phyloP scores from a whole-genome alignment of 768 basidiomycete species.

The Boletus rubroflammeus region DNA sequence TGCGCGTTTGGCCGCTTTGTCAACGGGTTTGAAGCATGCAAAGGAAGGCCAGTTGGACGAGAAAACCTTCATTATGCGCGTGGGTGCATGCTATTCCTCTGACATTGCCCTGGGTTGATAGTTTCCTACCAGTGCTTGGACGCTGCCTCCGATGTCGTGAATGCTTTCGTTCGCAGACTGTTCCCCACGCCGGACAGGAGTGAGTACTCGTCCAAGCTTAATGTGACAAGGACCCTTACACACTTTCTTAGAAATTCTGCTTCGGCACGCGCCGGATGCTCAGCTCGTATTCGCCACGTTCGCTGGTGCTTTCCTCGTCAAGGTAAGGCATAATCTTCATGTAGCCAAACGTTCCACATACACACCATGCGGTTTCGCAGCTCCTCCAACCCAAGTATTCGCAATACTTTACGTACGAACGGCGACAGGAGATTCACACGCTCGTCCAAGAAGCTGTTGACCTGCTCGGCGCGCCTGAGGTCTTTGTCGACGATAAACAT shows the following conservation, averaged over 20 bases:
- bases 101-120: not conserved
- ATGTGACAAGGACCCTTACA: not conserved
- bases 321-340: slow-evolving; percentile 40
- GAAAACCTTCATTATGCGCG: slow-evolving; percentile 62
- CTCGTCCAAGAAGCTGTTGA: slow-evolving; percentile 66
- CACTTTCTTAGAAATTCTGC: slow-evolving; percentile 42
- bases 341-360: not conserved
- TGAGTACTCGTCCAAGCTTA: slow-evolving; percentile 28
- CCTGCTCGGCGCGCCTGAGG: slow-evolving; percentile 62
- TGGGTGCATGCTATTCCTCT: slow-evolving; percentile 34
- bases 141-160: slow-evolving; percentile 64
- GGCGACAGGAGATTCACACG: slow-evolving; percentile 56
- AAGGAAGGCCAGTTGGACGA: slow-evolving; percentile 55
- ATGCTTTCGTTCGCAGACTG: slow-evolving; percentile 55
- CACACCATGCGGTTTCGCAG: slow-evolving; percentile 31
- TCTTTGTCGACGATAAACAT: slow-evolving; percentile 78
- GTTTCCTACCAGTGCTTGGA: slow-evolving; percentile 49
- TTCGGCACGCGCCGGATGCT: slow-evolving; percentile 74
- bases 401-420: slow-evolving; percentile 52
- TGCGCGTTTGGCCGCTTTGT: slow-evolving; percentile 62
- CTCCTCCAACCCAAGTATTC: slow-evolving; percentile 77
- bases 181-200: slow-evolving; percentile 50
- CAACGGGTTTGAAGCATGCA: slow-evolving; percentile 75
- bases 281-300: slow-evolving; percentile 79
- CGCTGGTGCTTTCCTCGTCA: slow-evolving; percentile 78